Base-by-base conservation (phyloP, 768 basidiomycete species). In the Boletus rex-veris region DNA sequence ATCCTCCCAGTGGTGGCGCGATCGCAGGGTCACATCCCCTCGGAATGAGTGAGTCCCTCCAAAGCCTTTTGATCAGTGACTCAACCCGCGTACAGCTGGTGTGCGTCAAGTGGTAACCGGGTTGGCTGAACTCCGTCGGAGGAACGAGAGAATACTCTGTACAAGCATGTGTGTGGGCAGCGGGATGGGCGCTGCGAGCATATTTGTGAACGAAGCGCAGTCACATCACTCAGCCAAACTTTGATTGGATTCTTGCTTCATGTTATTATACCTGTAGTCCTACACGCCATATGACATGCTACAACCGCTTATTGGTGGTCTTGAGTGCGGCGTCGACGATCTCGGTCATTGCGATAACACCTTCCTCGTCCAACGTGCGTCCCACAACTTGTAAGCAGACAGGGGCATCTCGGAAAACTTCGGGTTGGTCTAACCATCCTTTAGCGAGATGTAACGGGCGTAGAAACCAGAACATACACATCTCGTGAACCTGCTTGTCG, bases 21-120 rank as follows among this genome's bases (percentile, higher is more conserved):
- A 93, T 95, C 56, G 88, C 92, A 7, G 75, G 91, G 21, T 83
- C 86, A 5, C 90, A 91, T 70, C 90, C 90, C 16, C 73, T 92
- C 14, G 90, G 88, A 57, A 89, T 91, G 85, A 92, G 89, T 91
- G 69, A 55, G 85, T 71, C 16, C 18, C 9, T 39, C 40, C 4
- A 31, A 18, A 35, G 21, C 37, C 18, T 16, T 28, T 39, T 24
- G 16, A 14, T 35, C 43, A 39, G 57, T 73, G 8, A 68, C 40
- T 43, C 9, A 59, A 45, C 49, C 15, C 16, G 37, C 46, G 43
- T 54, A 45, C 60, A 86, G 92, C 93, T 59, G 93, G 93, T 33
- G 76, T 86, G 24, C 84, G 93, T 28, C 92, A 94, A 71, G 83
- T 92, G 21, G 87, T 90, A 3, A 94, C 93, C 3, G 93, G 88